Base-by-base conservation (phyloP, 2,329 filamentous ascomycete genomes). In the Colletotrichum sansevieriae region DNA sequence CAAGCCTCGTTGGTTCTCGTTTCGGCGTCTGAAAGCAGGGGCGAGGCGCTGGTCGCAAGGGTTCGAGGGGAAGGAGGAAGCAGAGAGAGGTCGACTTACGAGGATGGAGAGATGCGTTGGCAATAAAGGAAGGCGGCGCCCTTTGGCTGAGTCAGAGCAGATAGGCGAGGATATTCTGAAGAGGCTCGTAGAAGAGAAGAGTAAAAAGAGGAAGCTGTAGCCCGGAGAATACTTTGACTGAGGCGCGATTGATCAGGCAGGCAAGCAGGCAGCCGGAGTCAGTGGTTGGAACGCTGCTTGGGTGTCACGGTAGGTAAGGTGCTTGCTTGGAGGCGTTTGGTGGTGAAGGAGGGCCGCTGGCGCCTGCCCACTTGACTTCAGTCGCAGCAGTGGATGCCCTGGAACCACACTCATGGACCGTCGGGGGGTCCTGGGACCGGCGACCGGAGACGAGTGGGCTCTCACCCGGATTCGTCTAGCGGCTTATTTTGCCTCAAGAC, bases 131-230 rank as follows among this genome's bases (percentile, higher is more conserved):
- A 70, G 33, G 51, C 49, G 39, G 55, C 52, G 41, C 37, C 58
- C 64, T 68, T 63, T 52, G 63, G 65, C 66, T 66, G 66, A 69
- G 55, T 69, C 66, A 66, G 62, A 69, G 47, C 37, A 33, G 56
- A 55, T 20, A 46, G 46, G 52, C 15, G 59, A 62, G 25, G 37
- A 44, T 54, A 54, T 54, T 52, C 47, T 55, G 46, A 55, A 60
- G 39, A 47, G 25, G 47, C 39, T 47, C 39, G 57, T 33, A 20
- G 49, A 35, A 54, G 39, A 25, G 39, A 15, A 56, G 58, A 67
- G 57, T 35, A 15, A 61, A 69, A 68, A 52, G n/a, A 44, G 58
- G 25, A 35, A 54, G 35, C 37, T n/a, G 49, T 63, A 49, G 47
- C 55, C 65, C 55, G 39, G 47, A 52, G 39, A 59, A 33, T 15